Evolutionary conservation across 2,329 filamentous ascomycete species (phyloP), one percentile per base, ranked within the genome.

Genomic region (Sporothrix dimorphospora): DNA sequence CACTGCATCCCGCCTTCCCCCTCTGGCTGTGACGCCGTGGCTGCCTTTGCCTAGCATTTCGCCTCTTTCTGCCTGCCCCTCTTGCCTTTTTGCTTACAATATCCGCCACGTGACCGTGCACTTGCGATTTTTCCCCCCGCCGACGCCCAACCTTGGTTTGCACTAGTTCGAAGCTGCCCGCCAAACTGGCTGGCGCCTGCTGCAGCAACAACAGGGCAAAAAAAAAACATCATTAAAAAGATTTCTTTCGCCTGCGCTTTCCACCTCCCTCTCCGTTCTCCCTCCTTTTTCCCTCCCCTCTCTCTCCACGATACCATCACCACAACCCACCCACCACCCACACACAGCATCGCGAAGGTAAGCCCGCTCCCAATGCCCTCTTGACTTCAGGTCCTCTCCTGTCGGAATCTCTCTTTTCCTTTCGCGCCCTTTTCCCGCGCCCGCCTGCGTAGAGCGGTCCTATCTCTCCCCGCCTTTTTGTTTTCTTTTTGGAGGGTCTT

Each of bases 221-320:
- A 70, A 72, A 75, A 75, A 74, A 73, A 75, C 67, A 75, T 74
- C 68, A 73, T 74, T 61, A 70, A 74, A 76, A 76, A 73, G 59
- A 73, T 72, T 74, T 75, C 72, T 73, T 71, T 68, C 70, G 40
- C 67, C 59, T 69, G 59, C 70, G 51, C 40, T 45, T 51, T 55
- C 59, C 51, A 55, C 68, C 40, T 49, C 68, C 61, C 45, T 66
- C 49, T 30, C 42, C 14, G 24, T 67, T 72, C 49, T 24, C 21
- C 51, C 63, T 63, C 40, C 49, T 67, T 67, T 63, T 57, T 45
- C 45, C 65, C 65, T 47, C 53, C 66, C 57, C 40, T 42, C 59
- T 59, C 65, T 72, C 69, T 68, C 65, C 71, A 68, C 70, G 45
- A 74, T 61, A 72, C 30, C 67, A 61, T 59, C 65, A 42, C 59